Conservation (phyloP, 768 basidiomycete species). For the Strobilomyces dryophilus region DNA sequence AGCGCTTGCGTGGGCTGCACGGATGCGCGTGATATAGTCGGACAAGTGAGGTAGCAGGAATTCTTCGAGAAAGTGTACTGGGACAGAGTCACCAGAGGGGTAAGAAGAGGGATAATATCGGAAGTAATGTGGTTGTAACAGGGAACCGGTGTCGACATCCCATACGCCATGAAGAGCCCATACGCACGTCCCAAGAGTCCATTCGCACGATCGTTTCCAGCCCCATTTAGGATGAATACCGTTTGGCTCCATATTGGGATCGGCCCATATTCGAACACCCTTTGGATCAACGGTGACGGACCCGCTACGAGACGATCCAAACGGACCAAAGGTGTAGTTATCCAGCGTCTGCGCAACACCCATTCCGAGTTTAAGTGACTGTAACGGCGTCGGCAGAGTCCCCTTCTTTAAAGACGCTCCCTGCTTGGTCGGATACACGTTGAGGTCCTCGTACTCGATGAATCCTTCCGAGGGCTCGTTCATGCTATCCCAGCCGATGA, state of each 20-base stretch:
- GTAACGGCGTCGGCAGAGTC: conserved; percentile 78
- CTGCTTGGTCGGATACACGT: conserved; percentile 58
- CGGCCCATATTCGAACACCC: conserved; percentile 75
- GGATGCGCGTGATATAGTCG: conserved; percentile 53
- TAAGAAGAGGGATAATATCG: conserved; percentile 33
- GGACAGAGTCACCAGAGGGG: conserved; percentile 17
- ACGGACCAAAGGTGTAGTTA: conserved; percentile 71
- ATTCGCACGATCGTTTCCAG: conserved; percentile 72
- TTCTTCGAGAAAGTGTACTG: conserved; percentile 67
- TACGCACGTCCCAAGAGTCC: conserved; percentile 74
- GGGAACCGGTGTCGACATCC: conserved; percentile 65
- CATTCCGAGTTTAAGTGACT: conserved; percentile 85
- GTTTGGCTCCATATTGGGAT: conserved; percentile 44
- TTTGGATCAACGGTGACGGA: conserved; percentile 81
- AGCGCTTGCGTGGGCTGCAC: conserved; percentile 68
- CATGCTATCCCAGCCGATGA: conserved; percentile 95
- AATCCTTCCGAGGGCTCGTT: conserved; percentile 92
- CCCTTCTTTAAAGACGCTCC: conserved; percentile 81
- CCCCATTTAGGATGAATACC: conserved; percentile 72
- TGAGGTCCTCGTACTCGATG: conserved; percentile 64
- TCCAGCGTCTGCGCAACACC: conserved; percentile 80
- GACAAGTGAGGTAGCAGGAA: conserved; percentile 77
- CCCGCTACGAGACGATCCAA: conserved; percentile 75
- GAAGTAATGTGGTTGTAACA: conserved; percentile 80
- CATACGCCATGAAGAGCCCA: conserved; percentile 92